Percentiles rank a stretch among this genome's conserved stretches.
Evolutionary conservation across 2,329 filamentous ascomycete species (phyloP).

Genomic region (Pseudonectria buxi): DNA sequence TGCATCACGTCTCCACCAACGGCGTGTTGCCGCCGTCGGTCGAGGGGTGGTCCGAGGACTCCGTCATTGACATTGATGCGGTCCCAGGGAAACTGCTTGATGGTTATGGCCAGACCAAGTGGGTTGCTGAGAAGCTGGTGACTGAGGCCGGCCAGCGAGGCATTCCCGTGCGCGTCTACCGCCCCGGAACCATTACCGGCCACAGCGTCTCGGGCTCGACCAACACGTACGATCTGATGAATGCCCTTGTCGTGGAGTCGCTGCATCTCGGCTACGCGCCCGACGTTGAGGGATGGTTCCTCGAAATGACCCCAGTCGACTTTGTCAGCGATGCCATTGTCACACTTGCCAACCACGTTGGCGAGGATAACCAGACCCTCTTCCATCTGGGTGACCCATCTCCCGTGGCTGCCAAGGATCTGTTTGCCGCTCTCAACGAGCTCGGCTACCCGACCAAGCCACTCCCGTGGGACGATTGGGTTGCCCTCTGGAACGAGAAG

Average conservation of each 20-base stretch:
- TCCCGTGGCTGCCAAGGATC: conserved; percentile 56
- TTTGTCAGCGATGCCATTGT: conserved; percentile 71
- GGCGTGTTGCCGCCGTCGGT: conserved; percentile 67
- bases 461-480: conserved; percentile 67
- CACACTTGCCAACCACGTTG: conserved; percentile 57
- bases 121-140: conserved; percentile 72
- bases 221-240: conserved; percentile 72
- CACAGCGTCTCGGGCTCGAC: conserved; percentile 69
- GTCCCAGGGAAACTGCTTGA: conserved; percentile 64
- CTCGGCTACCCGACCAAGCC: conserved; percentile 65
- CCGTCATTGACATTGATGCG: conserved; percentile 59
- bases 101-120: conserved; percentile 75
- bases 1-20: conserved; percentile 76
- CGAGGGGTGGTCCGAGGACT: conserved; percentile 64
- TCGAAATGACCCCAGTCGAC: conserved; percentile 80
- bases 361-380: conserved; percentile 54
- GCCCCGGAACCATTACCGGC: conserved; percentile 71
- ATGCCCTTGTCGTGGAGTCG: conserved; percentile 70
- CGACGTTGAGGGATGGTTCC: conserved; percentile 65
- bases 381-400: conserved; percentile 71
- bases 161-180: conserved; percentile 63
- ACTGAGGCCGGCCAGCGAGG: conserved; percentile 62
- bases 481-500: conserved; percentile 65
- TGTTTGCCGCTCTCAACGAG: conserved; percentile 58
- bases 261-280: conserved; percentile 65